These are phyloP conservation scores for Megacollybia platyphylla DNA, from an alignment of 1,284 basidiomycete genomes.

Conservation along the genomic window DNA sequence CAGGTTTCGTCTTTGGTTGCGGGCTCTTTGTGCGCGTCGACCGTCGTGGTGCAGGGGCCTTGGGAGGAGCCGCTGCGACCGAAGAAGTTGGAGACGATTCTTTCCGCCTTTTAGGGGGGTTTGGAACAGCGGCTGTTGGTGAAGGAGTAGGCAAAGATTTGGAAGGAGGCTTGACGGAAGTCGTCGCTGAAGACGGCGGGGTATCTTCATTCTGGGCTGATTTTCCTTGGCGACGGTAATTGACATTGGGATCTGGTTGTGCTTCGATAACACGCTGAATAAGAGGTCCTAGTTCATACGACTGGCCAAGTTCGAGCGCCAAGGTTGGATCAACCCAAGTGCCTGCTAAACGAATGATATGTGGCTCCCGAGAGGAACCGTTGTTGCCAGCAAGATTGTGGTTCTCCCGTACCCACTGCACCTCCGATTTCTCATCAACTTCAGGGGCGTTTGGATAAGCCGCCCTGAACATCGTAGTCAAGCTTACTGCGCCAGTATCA, in stretches of 20 bases:
- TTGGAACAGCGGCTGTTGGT: conserved; percentile 18
- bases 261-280: conserved; percentile 63
- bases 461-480: conserved; percentile 96
- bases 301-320: conserved; percentile 59
- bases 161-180: conserved; percentile 11
- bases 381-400: conserved; percentile 78
- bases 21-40: conserved; percentile 42
- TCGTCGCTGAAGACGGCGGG: conserved; percentile 18
- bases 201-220: conserved; percentile 14
- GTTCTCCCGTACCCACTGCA: conserved; percentile 73
- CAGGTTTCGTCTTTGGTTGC: conserved; percentile 17
- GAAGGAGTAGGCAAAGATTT: conserved; percentile 14
- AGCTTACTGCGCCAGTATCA: conserved; percentile 90
- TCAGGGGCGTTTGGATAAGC: conserved; percentile 84
- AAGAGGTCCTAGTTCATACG: conserved; percentile 49
- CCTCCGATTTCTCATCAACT: conserved; percentile 72
- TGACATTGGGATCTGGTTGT: conserved; percentile 62
- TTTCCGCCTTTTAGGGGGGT: conserved; percentile 51
- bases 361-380: conserved; percentile 51
- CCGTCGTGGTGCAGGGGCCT: conserved; percentile 18
- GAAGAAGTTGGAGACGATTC: conserved; percentile 37
- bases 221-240: conserved; percentile 59
- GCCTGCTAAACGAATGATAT: conserved; percentile 72
- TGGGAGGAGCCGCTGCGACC: conserved; percentile 14
- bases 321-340: conserved; percentile 74